phyloP scores from a whole-genome alignment of 1,284 basidiomycete genomes.

The Mycena citricolor region DNA sequence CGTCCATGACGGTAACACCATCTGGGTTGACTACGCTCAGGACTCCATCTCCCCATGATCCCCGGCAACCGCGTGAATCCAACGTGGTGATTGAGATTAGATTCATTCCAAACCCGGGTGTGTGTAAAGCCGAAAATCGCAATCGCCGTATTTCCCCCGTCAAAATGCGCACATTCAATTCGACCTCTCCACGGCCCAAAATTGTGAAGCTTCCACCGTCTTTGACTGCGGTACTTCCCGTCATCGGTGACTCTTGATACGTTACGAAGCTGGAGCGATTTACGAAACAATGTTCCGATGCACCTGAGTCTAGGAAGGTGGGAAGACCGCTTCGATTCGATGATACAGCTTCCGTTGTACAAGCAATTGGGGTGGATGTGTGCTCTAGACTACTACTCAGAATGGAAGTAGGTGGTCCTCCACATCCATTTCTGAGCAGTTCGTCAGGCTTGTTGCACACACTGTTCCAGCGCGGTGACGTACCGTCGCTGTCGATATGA shows the following conservation, averaged over 20 bases:
- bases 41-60: conserved; percentile 1
- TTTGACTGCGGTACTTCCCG: no score
- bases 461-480: not conserved
- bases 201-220: no score
- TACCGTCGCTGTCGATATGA: not conserved
- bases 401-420: conserved; percentile 10
- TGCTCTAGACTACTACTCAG: no score
- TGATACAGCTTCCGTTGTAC: conserved; percentile 9
- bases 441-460: not conserved
- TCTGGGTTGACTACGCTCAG: not conserved
- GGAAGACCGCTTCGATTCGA: conserved; percentile 2
- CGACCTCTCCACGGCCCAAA: no score
- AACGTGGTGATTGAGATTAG: conserved; percentile 6
- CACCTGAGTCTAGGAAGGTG: no score
- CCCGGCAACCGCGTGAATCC: not conserved
- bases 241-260: no score
- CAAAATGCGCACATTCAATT: no score
- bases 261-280: no score
- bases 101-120: not conserved
- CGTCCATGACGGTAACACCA: not conserved
- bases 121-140: no score
- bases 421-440: conserved; percentile 6
- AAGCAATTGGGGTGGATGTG: no score
- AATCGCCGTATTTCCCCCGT: no score
- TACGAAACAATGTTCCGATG: no score